A percentile compares a stretch with the other conserved stretches of the same genome.
phyloP scores from a whole-genome alignment of 169 alveolate species.

The Cryptosporidium sp. region DNA sequence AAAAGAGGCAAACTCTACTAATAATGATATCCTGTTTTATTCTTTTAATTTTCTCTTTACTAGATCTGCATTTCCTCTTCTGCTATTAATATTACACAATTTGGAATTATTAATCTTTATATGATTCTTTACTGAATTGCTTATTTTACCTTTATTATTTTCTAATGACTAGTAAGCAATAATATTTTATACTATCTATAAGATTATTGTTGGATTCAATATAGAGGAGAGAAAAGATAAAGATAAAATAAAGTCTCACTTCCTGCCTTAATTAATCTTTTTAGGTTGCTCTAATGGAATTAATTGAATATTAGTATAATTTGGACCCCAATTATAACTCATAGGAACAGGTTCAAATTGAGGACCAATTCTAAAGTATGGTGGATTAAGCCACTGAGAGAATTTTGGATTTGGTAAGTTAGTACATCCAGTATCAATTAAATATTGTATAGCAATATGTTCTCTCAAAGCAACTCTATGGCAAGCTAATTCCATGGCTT shows the following conservation, averaged over 20 bases:
- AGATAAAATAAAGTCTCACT: not conserved
- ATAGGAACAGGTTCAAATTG: conserved; percentile 73
- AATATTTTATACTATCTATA: no score
- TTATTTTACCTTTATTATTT: no score
- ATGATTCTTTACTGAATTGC: not conserved
- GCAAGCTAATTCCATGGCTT: conserved; percentile 75
- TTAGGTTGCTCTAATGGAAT: conserved; percentile 61
- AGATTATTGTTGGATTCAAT: not conserved
- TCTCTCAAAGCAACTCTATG: conserved; percentile 73
- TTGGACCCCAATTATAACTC: conserved; percentile 76
- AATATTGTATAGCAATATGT: conserved; percentile 67
- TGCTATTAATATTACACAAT: not conserved
- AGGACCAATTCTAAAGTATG: conserved; percentile 62
- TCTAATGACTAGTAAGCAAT: no score
- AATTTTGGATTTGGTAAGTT: conserved; percentile 58
- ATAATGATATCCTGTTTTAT: conserved; percentile 8
- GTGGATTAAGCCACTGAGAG: conserved; percentile 73
- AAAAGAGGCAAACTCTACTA: not conserved
- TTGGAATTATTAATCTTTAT: not conserved
- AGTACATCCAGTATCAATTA: conserved; percentile 65
- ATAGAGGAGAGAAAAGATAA: not conserved
- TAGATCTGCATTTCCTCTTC: not conserved
- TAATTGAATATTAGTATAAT: conserved; percentile 68
- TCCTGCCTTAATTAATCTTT: conserved; percentile 1
- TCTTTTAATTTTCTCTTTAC: conserved; percentile 31